A percentile compares a stretch with the other conserved stretches of the same genome.
Conservation (phyloP, 257 asterid genomes). For the Jacaranda copaia region DNA sequence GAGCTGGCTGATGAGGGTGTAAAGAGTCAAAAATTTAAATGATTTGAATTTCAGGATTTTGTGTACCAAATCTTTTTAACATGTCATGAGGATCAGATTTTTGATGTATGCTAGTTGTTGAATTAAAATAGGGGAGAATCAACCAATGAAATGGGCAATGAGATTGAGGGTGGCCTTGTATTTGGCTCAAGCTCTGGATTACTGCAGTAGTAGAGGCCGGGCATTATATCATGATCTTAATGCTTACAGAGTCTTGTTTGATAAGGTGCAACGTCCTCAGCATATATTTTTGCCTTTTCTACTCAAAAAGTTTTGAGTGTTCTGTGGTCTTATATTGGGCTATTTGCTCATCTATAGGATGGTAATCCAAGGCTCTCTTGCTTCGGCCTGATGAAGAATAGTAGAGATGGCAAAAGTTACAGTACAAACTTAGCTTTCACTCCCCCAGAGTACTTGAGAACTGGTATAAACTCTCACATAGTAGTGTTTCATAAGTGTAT, state of each 20-base stretch:
- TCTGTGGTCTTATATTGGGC: constrained; percentile 1
- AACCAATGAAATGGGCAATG: constrained; percentile 78
- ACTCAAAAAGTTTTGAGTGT: neutral
- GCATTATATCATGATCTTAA: constrained; percentile 70
- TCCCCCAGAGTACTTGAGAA: constrained; percentile 75
- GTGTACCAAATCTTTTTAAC: neutral
- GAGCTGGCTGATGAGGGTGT: constrained; percentile 4
- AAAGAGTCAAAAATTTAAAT: neutral
- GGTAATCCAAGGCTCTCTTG: constrained; percentile 74
- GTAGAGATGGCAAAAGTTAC: constrained; percentile 73
- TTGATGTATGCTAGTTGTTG: constrained; percentile 27
- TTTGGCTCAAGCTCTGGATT: constrained; percentile 70
- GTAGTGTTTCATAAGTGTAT: neutral
- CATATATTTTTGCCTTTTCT: neutral
- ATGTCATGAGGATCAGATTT: constrained; percentile 13
- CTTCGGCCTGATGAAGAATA: constrained; percentile 74
- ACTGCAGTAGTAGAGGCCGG: constrained; percentile 59
- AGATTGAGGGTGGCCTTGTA: constrained; percentile 63
- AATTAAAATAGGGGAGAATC: constrained; percentile 58
- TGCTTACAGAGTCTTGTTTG: constrained; percentile 71
- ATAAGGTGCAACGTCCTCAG: constrained; percentile 47
- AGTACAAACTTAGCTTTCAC: constrained; percentile 76
- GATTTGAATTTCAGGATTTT: constrained; percentile 6
- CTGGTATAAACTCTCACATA: constrained; percentile 43
- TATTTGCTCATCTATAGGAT: constrained; percentile 44